phyloP scores from a whole-genome alignment of 192 early-diverging fungal species.

The Physocladia obscura region DNA sequence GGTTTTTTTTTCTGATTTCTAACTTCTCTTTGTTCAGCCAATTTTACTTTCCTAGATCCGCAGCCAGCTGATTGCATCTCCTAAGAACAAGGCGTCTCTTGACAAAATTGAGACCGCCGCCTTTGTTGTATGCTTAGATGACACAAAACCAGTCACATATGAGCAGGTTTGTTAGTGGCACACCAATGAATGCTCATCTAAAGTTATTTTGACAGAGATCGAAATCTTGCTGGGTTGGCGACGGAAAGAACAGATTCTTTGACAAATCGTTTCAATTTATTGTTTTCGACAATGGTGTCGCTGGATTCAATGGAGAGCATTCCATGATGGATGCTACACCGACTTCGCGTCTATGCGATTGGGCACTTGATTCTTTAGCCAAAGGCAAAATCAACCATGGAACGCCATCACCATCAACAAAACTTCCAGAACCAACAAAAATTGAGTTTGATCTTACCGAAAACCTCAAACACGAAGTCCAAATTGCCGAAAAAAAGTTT shows the following conservation, averaged over 20 bases:
- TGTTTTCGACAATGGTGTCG: slow-evolving; percentile 96
- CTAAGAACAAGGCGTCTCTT: slow-evolving; percentile 70
- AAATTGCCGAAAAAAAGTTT: slow-evolving; percentile 75
- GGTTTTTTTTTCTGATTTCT: slow-evolving; percentile 30
- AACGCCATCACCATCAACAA: slow-evolving; percentile 46
- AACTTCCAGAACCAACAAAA: slow-evolving; percentile 65
- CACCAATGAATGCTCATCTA: background rate
- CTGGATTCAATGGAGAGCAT: slow-evolving; percentile 89
- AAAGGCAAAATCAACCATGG: slow-evolving; percentile 78
- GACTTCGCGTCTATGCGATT: slow-evolving; percentile 86
- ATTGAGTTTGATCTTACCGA: slow-evolving; percentile 73
- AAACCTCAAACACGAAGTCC: slow-evolving; percentile 59
- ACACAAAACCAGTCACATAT: slow-evolving; percentile 79
- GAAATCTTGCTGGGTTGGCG: slow-evolving; percentile 91
- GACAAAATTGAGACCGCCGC: slow-evolving; percentile 82
- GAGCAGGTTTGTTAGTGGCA: slow-evolving; percentile 60
- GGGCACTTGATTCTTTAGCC: slow-evolving; percentile 58
- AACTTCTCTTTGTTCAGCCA: slow-evolving; percentile 24
- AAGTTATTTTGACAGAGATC: slow-evolving; percentile 36
- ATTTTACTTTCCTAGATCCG: slow-evolving; percentile 7
- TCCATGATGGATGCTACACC: slow-evolving; percentile 90
- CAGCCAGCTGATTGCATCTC: slow-evolving; percentile 40
- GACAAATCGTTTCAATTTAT: slow-evolving; percentile 97
- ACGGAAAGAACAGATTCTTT: slow-evolving; percentile 96
- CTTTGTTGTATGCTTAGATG: slow-evolving; percentile 91